A percentile compares a stretch with the other conserved stretches of the same genome.
These are phyloP conservation scores for Bipolaris sorokiniana DNA, from an alignment of 2,329 filamentous ascomycete genomes.

Conservation along the genomic window DNA sequence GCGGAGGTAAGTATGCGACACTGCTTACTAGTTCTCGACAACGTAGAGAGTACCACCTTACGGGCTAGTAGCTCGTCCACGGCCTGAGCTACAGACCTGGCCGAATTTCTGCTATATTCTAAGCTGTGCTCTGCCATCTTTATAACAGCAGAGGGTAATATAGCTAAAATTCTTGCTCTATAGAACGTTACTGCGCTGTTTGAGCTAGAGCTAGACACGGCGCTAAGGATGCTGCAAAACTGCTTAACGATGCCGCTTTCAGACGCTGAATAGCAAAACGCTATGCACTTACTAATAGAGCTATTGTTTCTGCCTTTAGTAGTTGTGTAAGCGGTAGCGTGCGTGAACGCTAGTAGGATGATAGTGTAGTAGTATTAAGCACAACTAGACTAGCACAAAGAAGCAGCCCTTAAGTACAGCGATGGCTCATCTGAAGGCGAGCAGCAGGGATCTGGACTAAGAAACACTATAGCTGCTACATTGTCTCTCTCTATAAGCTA, in stretches of 20 bases:
- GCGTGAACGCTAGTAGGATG: too few species aligned
- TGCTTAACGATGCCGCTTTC: slow-evolving; percentile 3
- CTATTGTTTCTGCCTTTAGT: slow-evolving; percentile 13
- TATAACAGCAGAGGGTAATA: slow-evolving; percentile 11
- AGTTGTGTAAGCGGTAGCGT: background rate
- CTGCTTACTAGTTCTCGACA: slow-evolving; percentile 20
- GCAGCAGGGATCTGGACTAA: background rate
- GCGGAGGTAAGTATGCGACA: background rate
- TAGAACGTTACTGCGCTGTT: slow-evolving; percentile 17
- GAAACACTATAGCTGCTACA: background rate
- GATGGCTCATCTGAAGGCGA: background rate
- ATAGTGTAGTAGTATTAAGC: background rate
- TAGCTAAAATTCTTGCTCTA: slow-evolving; percentile 9
- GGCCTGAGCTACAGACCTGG: background rate
- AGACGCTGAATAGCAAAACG: slow-evolving; percentile 10
- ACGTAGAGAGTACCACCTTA: slow-evolving; percentile 33
- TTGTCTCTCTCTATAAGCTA: background rate
- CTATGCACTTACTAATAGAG: slow-evolving; percentile 13
- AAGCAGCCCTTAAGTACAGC: background rate
- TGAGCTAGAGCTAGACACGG: slow-evolving; percentile 14
- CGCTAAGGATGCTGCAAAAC: background rate
- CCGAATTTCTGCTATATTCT: background rate
- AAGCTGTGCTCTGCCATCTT: slow-evolving; percentile 1
- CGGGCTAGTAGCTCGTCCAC: slow-evolving; percentile 11
- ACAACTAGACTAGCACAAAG: background rate